phyloP scores from a whole-genome alignment of 23 red algal genomes.

The Gracilaria gracilis region DNA sequence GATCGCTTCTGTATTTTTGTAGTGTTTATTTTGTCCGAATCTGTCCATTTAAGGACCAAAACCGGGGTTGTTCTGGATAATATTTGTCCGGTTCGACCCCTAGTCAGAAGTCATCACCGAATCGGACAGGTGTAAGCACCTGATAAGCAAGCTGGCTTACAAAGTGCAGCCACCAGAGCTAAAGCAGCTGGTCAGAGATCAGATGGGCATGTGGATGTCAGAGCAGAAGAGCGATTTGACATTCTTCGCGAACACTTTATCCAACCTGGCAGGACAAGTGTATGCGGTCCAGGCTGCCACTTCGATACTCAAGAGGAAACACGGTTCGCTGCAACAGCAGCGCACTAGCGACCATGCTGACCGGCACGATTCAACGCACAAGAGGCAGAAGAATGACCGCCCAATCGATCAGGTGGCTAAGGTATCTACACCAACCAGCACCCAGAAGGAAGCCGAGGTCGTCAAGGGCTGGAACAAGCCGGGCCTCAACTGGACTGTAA shows the following conservation, averaged over 20 bases:
- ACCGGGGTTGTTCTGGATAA: no score
- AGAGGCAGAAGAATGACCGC: background rate
- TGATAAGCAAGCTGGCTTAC: background rate
- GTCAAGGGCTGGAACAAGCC: background rate
- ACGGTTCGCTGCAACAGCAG: background rate
- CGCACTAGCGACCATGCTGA: no score
- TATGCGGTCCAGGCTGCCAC: constrained; percentile 11
- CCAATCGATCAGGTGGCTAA: background rate
- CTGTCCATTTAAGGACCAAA: no score
- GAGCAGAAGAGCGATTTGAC: constrained; percentile 18
- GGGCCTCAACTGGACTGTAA: background rate
- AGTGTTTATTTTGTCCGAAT: no score
- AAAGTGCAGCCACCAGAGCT: constrained; percentile 14
- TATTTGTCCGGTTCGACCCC: no score
- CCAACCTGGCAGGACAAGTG: constrained; percentile 1
- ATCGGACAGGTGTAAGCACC: no score
- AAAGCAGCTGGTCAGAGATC: constrained; percentile 23
- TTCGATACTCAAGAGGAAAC: background rate
- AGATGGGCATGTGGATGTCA: constrained; percentile 34
- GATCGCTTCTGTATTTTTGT: no score
- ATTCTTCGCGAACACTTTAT: constrained; percentile 2
- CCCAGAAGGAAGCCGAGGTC: background rate
- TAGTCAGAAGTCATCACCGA: no score
- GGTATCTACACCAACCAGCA: no score
- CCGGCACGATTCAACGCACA: background rate